Conservation (phyloP, 805 yeast species). For the Candida tallmaniae region DNA sequence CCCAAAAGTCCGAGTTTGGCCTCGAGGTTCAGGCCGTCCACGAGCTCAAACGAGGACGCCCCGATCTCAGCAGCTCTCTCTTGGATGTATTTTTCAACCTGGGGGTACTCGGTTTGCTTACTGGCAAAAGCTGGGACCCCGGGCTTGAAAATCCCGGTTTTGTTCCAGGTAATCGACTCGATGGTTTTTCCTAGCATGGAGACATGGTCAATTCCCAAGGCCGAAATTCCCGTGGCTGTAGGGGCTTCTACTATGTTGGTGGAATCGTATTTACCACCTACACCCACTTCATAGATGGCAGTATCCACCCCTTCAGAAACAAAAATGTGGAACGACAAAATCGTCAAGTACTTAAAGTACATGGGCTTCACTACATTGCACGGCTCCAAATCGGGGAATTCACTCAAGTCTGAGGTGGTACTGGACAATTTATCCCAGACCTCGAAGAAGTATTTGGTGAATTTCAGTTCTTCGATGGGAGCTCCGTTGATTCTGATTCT, state of each 20-base stretch:
- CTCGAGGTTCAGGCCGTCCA: constrained; percentile 37
- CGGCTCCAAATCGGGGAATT: constrained; percentile 66
- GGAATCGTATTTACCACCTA: constrained; percentile 97
- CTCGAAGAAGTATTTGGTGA: constrained; percentile 88
- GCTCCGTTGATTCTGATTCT: constrained; percentile 82
- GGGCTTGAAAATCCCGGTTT: constrained; percentile 84
- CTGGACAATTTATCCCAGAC: constrained; percentile 79
- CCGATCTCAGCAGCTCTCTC: constrained; percentile 67
- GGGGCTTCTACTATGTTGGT: constrained; percentile 83
- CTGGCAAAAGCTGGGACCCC: constrained; percentile 63
- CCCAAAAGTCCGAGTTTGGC: constrained; percentile 72
- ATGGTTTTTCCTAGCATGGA: constrained; percentile 81
- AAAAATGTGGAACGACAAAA: constrained; percentile 88
- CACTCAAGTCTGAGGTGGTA: constrained; percentile 48
- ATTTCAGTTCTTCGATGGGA: constrained; percentile 76
- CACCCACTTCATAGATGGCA: constrained; percentile 96
- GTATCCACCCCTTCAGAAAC: constrained; percentile 85
- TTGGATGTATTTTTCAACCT: constrained; percentile 51
- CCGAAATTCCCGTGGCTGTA: constrained; percentile 76
- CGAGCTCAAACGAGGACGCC: constrained; percentile 43
- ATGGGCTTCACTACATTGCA: constrained; percentile 75
- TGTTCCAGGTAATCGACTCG: constrained; percentile 92
- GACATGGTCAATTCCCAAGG: constrained; percentile 91
- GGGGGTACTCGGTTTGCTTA: constrained; percentile 48
- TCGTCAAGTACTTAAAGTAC: constrained; percentile 86